Evolutionary conservation across 75 land plant genomes (phyloP).

Genomic region (Azolla pinnata): DNA sequence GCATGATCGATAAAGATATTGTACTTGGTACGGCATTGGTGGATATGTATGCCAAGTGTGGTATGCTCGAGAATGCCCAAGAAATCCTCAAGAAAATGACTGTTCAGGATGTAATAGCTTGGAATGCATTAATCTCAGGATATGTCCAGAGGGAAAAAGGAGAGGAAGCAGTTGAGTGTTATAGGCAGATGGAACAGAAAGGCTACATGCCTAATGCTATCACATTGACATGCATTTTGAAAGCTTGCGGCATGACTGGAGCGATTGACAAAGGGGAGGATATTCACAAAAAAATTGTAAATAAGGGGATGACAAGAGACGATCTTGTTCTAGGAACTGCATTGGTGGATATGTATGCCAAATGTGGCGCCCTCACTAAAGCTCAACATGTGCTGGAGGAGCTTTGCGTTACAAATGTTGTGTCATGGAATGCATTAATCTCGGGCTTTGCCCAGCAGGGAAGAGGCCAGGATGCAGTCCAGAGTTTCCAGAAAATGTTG

Average conservation of each 20-base stretch:
- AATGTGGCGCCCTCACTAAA: conserved; percentile 31
- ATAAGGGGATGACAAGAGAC: conserved; percentile 15
- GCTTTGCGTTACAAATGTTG: conserved; percentile 8
- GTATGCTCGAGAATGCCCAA: conserved; percentile 35
- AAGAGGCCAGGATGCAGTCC: conserved; percentile 19
- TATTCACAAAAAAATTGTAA: conserved; percentile 29
- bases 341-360: conserved; percentile 55
- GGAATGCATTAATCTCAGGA: conserved; percentile 72
- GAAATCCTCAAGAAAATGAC: conserved; percentile 33
- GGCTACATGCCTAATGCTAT: conserved; percentile 35
- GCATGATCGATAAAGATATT: conserved; percentile 34
- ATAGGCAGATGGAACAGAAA: conserved; percentile 27
- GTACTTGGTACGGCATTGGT: conserved; percentile 52
- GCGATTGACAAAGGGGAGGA: conserved; percentile 28
- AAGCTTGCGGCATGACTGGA: conserved; percentile 30
- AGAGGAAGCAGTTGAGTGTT: conserved; percentile 28
- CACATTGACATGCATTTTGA: conserved; percentile 41
- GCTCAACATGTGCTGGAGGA: conserved; percentile 36
- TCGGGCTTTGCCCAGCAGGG: conserved; percentile 46
- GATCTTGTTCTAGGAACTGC: conserved; percentile 36
- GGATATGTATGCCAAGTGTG: conserved; percentile 54
- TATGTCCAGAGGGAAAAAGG: conserved; percentile 48
- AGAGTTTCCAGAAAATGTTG: conserved; percentile 18
- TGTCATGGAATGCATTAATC: conserved; percentile 53
- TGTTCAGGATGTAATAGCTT: conserved; percentile 50